Conservation (phyloP, 805 yeast genomes). For the Monosporozyma aquatica region DNA sequence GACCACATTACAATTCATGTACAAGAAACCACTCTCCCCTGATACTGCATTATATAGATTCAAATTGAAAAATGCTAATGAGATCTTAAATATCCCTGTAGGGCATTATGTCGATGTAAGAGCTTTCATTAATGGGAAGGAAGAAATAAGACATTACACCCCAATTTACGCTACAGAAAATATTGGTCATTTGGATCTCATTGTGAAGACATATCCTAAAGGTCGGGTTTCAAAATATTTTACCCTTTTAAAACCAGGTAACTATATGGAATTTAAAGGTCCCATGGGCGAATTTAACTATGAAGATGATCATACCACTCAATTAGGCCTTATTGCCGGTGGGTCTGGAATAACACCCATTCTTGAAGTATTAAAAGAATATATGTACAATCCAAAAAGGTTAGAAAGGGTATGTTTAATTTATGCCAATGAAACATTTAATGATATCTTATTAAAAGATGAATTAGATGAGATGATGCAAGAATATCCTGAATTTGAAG, state of each 20-base stretch:
- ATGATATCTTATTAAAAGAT: conserved; percentile 61
- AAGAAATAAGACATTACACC: conserved; percentile 52
- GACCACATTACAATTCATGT: conserved; percentile 57
- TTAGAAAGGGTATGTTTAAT: conserved; percentile 49
- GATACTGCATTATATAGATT: conserved; percentile 67
- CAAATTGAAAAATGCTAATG: conserved; percentile 49
- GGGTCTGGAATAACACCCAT: conserved; percentile 89
- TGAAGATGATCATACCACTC: conserved; percentile 26
- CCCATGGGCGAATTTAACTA: conserved; percentile 68
- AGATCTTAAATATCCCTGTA: conserved; percentile 54
- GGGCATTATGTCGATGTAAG: conserved; percentile 66
- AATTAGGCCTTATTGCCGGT: conserved; percentile 67
- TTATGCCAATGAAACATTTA: conserved; percentile 65
- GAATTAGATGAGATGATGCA: conserved; percentile 62
- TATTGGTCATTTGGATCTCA: conserved; percentile 62
- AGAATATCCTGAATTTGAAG: conserved; percentile 52
- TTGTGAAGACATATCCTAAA: conserved; percentile 63
- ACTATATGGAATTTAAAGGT: conserved; percentile 61
- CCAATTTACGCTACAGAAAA: conserved; percentile 65
- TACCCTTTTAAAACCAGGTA: conserved; percentile 55
- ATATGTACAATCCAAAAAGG: conserved; percentile 63
- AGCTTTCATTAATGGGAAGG: conserved; percentile 29
- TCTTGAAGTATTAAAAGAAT: conserved; percentile 63
- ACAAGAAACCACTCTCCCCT: conserved; percentile 58
- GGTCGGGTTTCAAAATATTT: conserved; percentile 61